phyloP scores from a whole-genome alignment of 768 basidiomycete species.

The Lactifluus hygrophoroides region DNA sequence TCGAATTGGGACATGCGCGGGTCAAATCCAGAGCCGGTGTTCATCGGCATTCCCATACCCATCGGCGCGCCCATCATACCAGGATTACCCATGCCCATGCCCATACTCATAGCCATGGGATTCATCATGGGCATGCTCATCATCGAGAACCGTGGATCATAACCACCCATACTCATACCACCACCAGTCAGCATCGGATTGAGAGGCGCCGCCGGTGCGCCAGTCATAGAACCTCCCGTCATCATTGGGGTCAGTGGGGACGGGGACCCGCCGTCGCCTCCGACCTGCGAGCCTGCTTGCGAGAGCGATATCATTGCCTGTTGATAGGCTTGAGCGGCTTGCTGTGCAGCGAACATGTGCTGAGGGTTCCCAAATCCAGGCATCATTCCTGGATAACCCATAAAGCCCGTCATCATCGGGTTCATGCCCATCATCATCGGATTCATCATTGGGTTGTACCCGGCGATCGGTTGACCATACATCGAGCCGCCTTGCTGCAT shows the following conservation, averaged over 20 bases:
- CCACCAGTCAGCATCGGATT: conserved; percentile 23
- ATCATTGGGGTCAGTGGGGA: conserved; percentile 40
- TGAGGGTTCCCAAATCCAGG: conserved; percentile 49
- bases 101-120: conserved; percentile 9
- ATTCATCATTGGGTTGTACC: conserved; percentile 70
- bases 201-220: conserved; percentile 19
- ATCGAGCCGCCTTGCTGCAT: conserved; percentile 72
- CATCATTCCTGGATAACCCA: conserved; percentile 49
- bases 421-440: conserved; percentile 57
- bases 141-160: conserved; percentile 18
- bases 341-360: conserved; percentile 80
- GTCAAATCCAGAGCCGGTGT: conserved; percentile 6
- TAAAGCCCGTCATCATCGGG: conserved; percentile 51
- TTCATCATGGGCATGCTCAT: conserved; percentile 25
- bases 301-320: conserved; percentile 84
- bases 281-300: conserved; percentile 60
- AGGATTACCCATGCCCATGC: conserved; percentile 12
- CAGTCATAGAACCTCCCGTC: conserved; percentile 16
- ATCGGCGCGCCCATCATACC: conserved; percentile 13
- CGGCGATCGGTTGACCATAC: conserved; percentile 45
- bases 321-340: conserved; percentile 79
- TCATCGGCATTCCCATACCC: conserved; percentile 20
- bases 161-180: conserved; percentile 12
- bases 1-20: conserved; percentile 19
- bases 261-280: conserved; percentile 41